Evolutionary conservation across 139 green algal genomes (phyloP).

Genomic region (Micractinium sp.): DNA sequence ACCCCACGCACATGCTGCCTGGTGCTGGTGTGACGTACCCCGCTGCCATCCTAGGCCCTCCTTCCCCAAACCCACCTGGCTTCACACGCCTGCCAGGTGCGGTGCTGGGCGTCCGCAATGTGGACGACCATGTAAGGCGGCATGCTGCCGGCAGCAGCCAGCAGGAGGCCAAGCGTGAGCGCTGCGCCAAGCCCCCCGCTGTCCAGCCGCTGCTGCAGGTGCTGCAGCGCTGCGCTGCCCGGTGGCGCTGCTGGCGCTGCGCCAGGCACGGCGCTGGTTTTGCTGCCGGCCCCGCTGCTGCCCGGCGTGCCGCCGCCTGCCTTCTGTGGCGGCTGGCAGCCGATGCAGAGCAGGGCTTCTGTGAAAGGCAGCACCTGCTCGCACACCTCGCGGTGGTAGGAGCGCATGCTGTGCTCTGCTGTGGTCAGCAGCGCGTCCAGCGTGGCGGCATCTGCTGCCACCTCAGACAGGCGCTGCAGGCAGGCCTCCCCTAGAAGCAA

Average conservation of each 20-base stretch:
- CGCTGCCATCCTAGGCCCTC: too few species aligned
- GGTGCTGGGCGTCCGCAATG: constrained; percentile 50
- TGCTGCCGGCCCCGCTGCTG: neutral
- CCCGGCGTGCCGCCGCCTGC: neutral
- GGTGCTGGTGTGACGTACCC: too few species aligned
- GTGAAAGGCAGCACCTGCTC: constrained; percentile 39
- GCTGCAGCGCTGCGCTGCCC: neutral
- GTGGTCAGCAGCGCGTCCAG: constrained; percentile 38
- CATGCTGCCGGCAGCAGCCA: constrained; percentile 57
- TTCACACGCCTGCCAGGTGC: constrained; percentile 45
- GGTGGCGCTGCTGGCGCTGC: neutral
- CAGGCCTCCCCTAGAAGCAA: constrained; percentile 5
- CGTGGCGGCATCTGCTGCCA: neutral
- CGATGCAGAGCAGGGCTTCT: constrained; percentile 33
- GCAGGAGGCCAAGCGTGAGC: constrained; percentile 49
- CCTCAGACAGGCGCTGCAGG: neutral
- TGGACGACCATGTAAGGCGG: constrained; percentile 58
- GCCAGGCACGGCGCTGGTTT: neutral
- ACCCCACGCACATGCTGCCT: neutral
- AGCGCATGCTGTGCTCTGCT: constrained; percentile 18
- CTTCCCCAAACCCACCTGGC: constrained; percentile 25
- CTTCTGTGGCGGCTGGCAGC: neutral
- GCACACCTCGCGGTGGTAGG: constrained; percentile 45
- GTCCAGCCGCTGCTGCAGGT: constrained; percentile 6
- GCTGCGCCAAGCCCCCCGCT: neutral